Percentiles rank a stretch among this genome's conserved stretches.
These are phyloP conservation scores for Fusarium pseudoanthophilum DNA, from an alignment of 2,329 filamentous ascomycete species.

Conservation along the genomic window DNA sequence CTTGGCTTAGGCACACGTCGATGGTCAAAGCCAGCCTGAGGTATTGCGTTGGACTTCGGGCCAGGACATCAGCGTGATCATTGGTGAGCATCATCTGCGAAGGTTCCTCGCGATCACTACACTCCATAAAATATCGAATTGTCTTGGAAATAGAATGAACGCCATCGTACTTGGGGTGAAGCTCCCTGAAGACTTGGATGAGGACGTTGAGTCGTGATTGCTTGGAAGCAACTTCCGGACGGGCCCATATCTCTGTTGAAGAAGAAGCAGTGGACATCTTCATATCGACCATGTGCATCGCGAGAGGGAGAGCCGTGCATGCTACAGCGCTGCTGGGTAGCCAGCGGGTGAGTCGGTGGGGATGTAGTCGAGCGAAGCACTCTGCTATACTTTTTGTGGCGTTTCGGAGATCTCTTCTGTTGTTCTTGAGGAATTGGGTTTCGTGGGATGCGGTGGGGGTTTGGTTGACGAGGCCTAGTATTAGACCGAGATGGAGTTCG, in stretches of 20 bases:
- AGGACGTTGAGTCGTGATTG: slow-evolving; percentile 34
- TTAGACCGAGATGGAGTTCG: slow-evolving; percentile 31
- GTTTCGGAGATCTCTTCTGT: slow-evolving; percentile 23
- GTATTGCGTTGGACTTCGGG: slow-evolving; percentile 29
- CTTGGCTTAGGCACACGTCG: slow-evolving; percentile 31
- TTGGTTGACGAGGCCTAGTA: slow-evolving; percentile 16
- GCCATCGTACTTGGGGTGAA: slow-evolving; percentile 34
- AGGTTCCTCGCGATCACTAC: slow-evolving; percentile 11
- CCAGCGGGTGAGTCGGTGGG: slow-evolving; percentile 22
- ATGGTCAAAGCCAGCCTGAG: slow-evolving; percentile 31
- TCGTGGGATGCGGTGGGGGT: neutral
- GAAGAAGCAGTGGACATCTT: slow-evolving; percentile 31
- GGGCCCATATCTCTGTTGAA: slow-evolving; percentile 15
- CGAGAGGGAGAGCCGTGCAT: slow-evolving; percentile 34
- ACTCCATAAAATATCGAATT: slow-evolving; percentile 38
- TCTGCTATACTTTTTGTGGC: slow-evolving; percentile 32
- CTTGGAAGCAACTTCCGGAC: slow-evolving; percentile 22
- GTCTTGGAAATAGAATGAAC: slow-evolving; percentile 38
- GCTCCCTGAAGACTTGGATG: slow-evolving; percentile 32
- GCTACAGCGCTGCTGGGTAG: slow-evolving; percentile 37
- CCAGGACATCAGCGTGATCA: slow-evolving; percentile 17
- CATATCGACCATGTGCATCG: slow-evolving; percentile 34
- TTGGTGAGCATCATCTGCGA: neutral
- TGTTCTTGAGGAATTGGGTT: slow-evolving; percentile 27
- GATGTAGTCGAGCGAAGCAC: slow-evolving; percentile 21